Conservation (phyloP, 148 eudicot species). For the Diospyros kaki region DNA sequence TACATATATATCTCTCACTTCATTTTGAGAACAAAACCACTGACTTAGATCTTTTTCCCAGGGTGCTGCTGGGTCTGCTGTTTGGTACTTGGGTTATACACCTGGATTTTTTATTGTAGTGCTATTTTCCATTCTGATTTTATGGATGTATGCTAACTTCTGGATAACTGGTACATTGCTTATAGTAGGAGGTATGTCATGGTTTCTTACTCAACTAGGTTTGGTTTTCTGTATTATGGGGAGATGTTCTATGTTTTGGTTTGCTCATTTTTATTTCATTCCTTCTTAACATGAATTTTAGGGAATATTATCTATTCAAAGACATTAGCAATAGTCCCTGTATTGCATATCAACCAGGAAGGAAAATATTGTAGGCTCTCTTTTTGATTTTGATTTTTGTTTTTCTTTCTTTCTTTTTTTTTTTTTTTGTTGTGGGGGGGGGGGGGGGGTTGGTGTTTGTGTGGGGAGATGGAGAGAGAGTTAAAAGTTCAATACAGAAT, state of each 20-base stretch:
- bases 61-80: conserved; percentile 90
- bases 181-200: conserved; percentile 80
- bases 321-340: too few species aligned
- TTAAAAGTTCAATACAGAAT: too few species aligned
- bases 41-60: conserved; percentile 43
- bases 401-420: too few species aligned
- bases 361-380: too few species aligned
- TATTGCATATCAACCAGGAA: too few species aligned
- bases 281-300: not conserved
- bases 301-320: not conserved
- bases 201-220: conserved; percentile 9
- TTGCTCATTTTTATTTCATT: not conserved
- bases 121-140: conserved; percentile 72
- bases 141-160: conserved; percentile 99
- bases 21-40: conserved; percentile 2
- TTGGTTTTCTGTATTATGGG: not conserved
- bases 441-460: too few species aligned
- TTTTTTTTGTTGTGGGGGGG: too few species aligned
- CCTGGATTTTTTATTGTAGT: conserved; percentile 98
- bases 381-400: too few species aligned
- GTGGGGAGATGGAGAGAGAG: too few species aligned
- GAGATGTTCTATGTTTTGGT: not conserved
- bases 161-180: conserved; percentile 91
- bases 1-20: not conserved
- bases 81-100: conserved; percentile 89